phyloP scores from a whole-genome alignment of 2,329 filamentous ascomycete genomes.

The Escovopsis sp. region DNA sequence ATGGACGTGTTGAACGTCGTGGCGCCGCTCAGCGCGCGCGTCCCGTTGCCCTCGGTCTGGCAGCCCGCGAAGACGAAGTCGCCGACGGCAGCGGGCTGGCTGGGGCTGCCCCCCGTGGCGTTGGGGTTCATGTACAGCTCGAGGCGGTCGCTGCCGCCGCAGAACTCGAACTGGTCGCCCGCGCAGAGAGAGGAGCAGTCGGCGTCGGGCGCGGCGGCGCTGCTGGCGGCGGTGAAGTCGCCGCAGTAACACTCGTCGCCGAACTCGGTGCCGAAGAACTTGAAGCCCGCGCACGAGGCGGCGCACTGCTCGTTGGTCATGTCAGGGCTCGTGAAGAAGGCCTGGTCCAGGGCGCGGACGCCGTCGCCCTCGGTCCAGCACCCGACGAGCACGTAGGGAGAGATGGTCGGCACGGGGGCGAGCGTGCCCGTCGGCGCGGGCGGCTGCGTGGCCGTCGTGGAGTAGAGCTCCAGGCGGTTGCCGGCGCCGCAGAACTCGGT shows the following conservation, averaged over 20 bases:
- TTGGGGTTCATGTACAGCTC: constrained; percentile 19
- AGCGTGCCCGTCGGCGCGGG: constrained; percentile 13
- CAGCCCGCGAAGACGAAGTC: constrained; percentile 21
- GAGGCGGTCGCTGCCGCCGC: constrained; percentile 19
- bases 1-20: constrained; percentile 14
- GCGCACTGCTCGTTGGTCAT: constrained; percentile 23
- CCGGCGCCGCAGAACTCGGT: constrained; percentile 29
- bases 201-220: constrained; percentile 11
- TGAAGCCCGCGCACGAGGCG: constrained; percentile 20
- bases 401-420: constrained; percentile 10
- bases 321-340: constrained; percentile 11
- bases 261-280: constrained; percentile 28
- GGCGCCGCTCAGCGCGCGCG: constrained; percentile 18
- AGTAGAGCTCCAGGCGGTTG: constrained; percentile 29
- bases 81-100: constrained; percentile 18
- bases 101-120: constrained; percentile 12
- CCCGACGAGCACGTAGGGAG: constrained; percentile 20
- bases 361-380: constrained; percentile 26
- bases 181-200: constrained; percentile 23
- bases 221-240: constrained; percentile 15
- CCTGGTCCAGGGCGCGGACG: constrained; percentile 19
- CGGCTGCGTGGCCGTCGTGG: constrained; percentile 23
- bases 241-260: constrained; percentile 26
- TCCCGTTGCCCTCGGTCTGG: constrained; percentile 20
- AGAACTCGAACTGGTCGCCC: constrained; percentile 19